Base-by-base conservation (phyloP, 805 yeast species). In the Hanseniaspora valbyensis region DNA sequence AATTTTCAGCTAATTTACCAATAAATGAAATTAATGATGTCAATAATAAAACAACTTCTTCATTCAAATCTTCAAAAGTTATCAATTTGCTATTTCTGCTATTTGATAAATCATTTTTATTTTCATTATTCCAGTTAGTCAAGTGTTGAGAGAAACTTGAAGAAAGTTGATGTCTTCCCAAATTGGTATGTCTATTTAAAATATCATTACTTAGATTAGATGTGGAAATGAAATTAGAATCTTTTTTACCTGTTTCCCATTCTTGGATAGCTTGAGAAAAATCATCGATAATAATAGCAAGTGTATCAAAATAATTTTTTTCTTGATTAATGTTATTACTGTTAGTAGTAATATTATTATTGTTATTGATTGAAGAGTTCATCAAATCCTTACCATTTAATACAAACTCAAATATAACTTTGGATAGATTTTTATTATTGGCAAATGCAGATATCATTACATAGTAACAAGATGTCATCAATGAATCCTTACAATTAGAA, bases 381-480 rank as follows among this genome's bases (percentile, higher is more conserved):
- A n/a, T 24, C 25, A 24, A 46, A 24, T 6, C 32, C 19, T 30
- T 46, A 4, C 44, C 44, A 30, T 39, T 48, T 37, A 26, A 32
- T 32, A 78, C 57, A 54, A 76, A 78, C 49, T 70, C 74, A 58
- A 71, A 77, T 0, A 73, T 72, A 49, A 74, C 22, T 28, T 40
- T 39, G 2, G 51, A 39, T n/a, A 48, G n/a, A 14, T 48, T 25
- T 30, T 40, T 18, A 19, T 48, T 48, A 22, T 40, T 48, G 10
- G 92, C 72, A 36, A 90, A 69, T 5, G 92, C 81, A 2, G 94
- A 80, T 52, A 90, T 69, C 72, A 90, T 75, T 52, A 86, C 71
- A 55, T 89, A 78, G 58, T 81, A 87, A 0, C 95, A 76, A 0
- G 97, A 83, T 46, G 86, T 76, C 68, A 88, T 85, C 44, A 87